Percentiles rank a stretch among this genome's conserved stretches.
These are phyloP conservation scores for Vigna nakashimae DNA, from an alignment of 306 rosid genomes.

Conservation along the genomic window DNA sequence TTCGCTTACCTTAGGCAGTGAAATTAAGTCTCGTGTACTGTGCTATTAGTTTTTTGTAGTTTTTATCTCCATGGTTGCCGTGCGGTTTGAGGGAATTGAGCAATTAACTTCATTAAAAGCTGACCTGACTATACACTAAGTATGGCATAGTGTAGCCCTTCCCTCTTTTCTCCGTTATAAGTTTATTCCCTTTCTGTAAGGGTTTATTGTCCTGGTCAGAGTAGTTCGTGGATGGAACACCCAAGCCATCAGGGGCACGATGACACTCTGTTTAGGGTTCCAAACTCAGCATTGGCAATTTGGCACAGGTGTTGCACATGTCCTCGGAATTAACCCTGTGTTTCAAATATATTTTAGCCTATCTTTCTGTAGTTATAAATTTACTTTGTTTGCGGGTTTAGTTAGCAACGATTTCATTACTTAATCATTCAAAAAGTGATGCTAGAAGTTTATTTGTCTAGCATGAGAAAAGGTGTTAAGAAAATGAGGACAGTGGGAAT, in stretches of 20 bases:
- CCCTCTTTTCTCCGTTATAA: not conserved
- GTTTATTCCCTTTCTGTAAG: not conserved
- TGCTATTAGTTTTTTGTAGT: slow-evolving; percentile 27
- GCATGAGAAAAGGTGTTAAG: slow-evolving; percentile 27
- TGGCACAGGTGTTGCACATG: not conserved
- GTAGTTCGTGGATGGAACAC: not conserved
- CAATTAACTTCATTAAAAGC: slow-evolving; percentile 18
- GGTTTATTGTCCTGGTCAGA: not conserved
- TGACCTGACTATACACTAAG: slow-evolving; percentile 26
- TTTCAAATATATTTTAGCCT: not conserved
- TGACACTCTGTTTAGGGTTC: not conserved
- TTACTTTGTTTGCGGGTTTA: slow-evolving; percentile 10
- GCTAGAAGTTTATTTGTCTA: slow-evolving; percentile 10
- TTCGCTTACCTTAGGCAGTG: not conserved
- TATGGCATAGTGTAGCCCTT: not conserved
- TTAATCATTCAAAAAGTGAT: slow-evolving; percentile 20
- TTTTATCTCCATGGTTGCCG: slow-evolving; percentile 11
- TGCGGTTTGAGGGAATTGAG: slow-evolving; percentile 28
- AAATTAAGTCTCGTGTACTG: slow-evolving; percentile 29
- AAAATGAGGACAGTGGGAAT: slow-evolving; percentile 1
- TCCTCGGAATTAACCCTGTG: not conserved
- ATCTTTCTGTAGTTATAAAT: not conserved
- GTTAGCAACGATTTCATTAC: not conserved
- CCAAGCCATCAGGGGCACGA: not conserved
- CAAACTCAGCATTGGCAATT: not conserved